phyloP scores from a whole-genome alignment of 2,329 filamentous ascomycete genomes.

The Paecilomyces formosus region DNA sequence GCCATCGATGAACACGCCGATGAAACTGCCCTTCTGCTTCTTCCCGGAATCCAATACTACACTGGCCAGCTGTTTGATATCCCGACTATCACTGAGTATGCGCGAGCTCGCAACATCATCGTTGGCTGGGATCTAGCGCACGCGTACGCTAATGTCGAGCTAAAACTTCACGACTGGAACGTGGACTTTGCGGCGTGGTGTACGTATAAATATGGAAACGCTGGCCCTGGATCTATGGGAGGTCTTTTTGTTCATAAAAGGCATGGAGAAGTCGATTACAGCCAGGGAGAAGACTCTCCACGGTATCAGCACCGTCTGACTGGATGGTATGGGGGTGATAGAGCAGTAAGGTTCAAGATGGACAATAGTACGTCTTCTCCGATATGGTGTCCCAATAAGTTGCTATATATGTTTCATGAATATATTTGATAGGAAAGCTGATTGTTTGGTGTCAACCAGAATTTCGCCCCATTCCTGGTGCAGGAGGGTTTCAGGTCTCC shows the following conservation, averaged over 20 bases:
- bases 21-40: conserved; percentile 65
- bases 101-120: conserved; percentile 58
- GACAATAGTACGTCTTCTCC: conserved; percentile 47
- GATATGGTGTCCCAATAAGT: too few species aligned
- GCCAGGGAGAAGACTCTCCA: conserved; percentile 32
- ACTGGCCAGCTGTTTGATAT: conserved; percentile 84
- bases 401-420: neutral
- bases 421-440: neutral
- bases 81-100: conserved; percentile 65
- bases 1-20: conserved; percentile 66
- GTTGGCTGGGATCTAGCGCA: conserved; percentile 86
- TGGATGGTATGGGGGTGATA: conserved; percentile 81
- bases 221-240: conserved; percentile 70
- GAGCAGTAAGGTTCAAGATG: conserved; percentile 71
- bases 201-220: conserved; percentile 89
- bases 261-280: conserved; percentile 47
- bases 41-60: conserved; percentile 87
- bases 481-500: conserved; percentile 70
- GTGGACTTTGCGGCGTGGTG: conserved; percentile 90
- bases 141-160: conserved; percentile 70
- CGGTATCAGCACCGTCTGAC: conserved; percentile 59
- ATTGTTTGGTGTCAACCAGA: conserved; percentile 19
- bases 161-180: conserved; percentile 76
- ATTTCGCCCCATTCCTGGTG: conserved; percentile 71
- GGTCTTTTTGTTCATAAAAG: conserved; percentile 71